Percentiles rank a stretch among this genome's conserved stretches.
These are phyloP conservation scores for Fraxinus floribunda DNA, from an alignment of 305 asterid genomes.

Conservation along the genomic window DNA sequence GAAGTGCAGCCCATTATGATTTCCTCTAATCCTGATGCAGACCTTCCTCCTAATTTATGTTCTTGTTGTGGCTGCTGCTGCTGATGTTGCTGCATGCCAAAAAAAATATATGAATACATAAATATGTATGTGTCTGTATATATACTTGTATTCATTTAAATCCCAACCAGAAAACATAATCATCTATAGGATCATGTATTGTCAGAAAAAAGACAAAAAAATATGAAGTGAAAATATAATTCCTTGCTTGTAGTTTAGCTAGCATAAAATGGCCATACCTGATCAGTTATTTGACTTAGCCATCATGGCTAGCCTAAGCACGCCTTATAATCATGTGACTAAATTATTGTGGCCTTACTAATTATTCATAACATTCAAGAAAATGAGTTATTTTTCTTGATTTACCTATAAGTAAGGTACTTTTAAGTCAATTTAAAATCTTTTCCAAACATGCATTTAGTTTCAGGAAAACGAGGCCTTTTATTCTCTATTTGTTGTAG, in stretches of 20 bases:
- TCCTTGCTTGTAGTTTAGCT: slow-evolving; percentile 33
- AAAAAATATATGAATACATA: neutral
- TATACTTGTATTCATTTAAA: neutral
- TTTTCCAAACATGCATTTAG: neutral
- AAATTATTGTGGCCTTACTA: neutral
- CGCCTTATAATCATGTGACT: slow-evolving; percentile 6
- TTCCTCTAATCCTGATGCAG: slow-evolving; percentile 97
- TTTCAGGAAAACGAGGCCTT: neutral
- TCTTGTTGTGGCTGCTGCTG: slow-evolving; percentile 55
- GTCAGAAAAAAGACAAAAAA: slow-evolving; percentile 45
- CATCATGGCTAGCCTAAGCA: neutral
- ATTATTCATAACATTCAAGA: neutral
- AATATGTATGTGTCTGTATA: neutral
- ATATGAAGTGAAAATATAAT: slow-evolving; percentile 29
- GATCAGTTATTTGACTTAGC: neutral
- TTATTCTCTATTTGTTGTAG: neutral
- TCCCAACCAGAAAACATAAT: slow-evolving; percentile 41
- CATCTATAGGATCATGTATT: slow-evolving; percentile 70
- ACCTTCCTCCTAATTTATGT: slow-evolving; percentile 59
- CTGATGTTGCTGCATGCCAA: slow-evolving; percentile 22
- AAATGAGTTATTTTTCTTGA: neutral
- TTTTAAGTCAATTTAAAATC: slow-evolving; percentile 6
- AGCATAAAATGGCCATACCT: slow-evolving; percentile 22
- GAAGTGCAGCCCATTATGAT: slow-evolving; percentile 98
- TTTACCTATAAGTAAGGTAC: neutral